Base-by-base conservation (phyloP, 2,329 filamentous ascomycete genomes). In the Fusarium hostae region DNA sequence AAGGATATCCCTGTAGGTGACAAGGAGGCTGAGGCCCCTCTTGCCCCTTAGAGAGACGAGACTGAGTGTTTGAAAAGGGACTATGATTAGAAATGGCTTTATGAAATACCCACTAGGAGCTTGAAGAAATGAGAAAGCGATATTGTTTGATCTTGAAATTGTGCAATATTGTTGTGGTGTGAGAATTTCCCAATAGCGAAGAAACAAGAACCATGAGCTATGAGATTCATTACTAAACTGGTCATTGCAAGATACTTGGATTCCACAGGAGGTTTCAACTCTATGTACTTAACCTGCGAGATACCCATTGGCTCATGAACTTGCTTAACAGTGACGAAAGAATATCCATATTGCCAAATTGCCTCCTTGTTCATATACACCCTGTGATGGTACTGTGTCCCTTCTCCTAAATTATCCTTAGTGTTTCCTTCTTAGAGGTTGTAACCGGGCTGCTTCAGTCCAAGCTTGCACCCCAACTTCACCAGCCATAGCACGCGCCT, bases 21-120 rank as follows among this genome's bases (percentile, higher is more conserved):
- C 15, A 84, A 84, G 79, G 75, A 79, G 63, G 77, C 80, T 26
- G 82, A 85, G 66, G 82, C 81, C 24, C 78, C 79, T 12, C 60
- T 71, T 22, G 72, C 72, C 34, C 72, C 72, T 24, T 74, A 66
- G 58, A 63, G 20, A 50, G 41, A 32, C 18, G 34, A 28, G 16
- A 30, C 16, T 18, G 22, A 30, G 40, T 48, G 41, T 34, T 50
- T 39, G 43, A 16, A 51, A 24, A 34, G 34, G 44, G 40, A 24
- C 52, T 54, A 30, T 47, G 43, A 52, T 44, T 63, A 63, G 43
- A 52, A 60, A 59, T 68, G 30, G 15, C 28, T 47, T 73, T 52
- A 62, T 58, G 24, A 71, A 73, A 72, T 68, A 68, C 65, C 65
- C 65, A 68, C 5, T 63, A 57, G 48, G 50, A 66, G 37, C 44